Base-by-base conservation (phyloP, 1,284 basidiomycete genomes). In the Inonotus obliquus region DNA sequence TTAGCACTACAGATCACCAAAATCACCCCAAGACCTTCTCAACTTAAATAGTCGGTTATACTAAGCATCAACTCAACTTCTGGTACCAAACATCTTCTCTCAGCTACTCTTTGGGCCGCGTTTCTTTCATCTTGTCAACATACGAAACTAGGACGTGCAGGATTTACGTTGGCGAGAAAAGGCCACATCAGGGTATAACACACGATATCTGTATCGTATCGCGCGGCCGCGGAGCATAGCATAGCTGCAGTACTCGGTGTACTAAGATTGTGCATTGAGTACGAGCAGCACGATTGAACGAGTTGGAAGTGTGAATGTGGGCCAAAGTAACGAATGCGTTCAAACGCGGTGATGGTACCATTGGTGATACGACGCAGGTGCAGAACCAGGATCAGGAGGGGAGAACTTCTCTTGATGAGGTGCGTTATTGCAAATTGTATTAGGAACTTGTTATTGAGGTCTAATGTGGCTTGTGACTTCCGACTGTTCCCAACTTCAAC, bases 291-390 rank as follows among this genome's bases (percentile, higher is more conserved):
- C 9, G 4, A 32, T 32, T 32, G 32, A 32, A 4, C 32, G 9
- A 32, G 9, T 32, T 9, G 32, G 32, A 32, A 32, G 32, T 32
- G 32, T 32, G 41, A 44, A 87, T 87, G 86, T 87, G 84, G 85
- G 79, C 83, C 3, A 87, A 82, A 72, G 67, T 87, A 49, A 81
- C 77, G 69, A 79, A 75, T 65, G 81, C 77, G 39, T 75, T 87
- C 66, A 85, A 81, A 65, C 66, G 63, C 65, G 69, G 76, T 58
- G 76, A 74, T 39, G 76, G 73, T 60, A 72, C 76, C 32, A 76
- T 77, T 59, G 76, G 73, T 60, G 72, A 76, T 32, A 76, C 77
- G 59, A 27, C 25, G 27, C 67, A 71, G 37, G 72, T 72, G 49
- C 68, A 68, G n/a, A 74, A 49, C 64, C 72, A 21, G 72, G 37